A percentile compares a stretch with the other conserved stretches of the same genome.
Conservation (phyloP, 768 basidiomycete genomes). For the Lactarius vividus region DNA sequence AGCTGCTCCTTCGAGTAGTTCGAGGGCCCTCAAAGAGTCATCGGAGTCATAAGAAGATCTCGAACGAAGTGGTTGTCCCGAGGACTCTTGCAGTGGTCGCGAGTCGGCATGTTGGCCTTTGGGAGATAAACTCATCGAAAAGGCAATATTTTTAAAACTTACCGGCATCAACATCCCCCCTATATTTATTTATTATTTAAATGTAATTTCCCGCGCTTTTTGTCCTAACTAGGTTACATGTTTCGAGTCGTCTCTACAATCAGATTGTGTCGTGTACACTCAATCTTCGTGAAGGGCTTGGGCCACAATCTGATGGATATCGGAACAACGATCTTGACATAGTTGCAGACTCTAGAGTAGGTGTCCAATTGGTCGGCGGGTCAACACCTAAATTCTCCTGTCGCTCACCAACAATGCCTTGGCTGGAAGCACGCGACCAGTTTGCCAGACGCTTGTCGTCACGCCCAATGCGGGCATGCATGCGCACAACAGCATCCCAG, state of each 20-base stretch:
- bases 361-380: neutral
- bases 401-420: conserved; percentile 55
- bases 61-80: conserved; percentile 28
- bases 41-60: conserved; percentile 60
- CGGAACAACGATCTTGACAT: conserved; percentile 68
- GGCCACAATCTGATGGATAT: conserved; percentile 73
- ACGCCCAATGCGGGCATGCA: conserved; percentile 86
- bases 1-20: conserved; percentile 64
- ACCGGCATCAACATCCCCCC: neutral
- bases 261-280: neutral
- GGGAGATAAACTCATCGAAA: conserved; percentile 41
- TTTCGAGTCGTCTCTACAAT: neutral
- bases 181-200: neutral
- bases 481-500: conserved; percentile 71
- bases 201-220: neutral
- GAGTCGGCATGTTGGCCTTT: conserved; percentile 32
- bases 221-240: neutral
- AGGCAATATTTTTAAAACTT: neutral
- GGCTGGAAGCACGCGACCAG: conserved; percentile 58
- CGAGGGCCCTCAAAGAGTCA: conserved; percentile 74
- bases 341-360: conserved; percentile 57
- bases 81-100: conserved; percentile 5
- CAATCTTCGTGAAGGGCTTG: conserved; percentile 56
- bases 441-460: conserved; percentile 85
- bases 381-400: conserved; percentile 12